These are phyloP conservation scores for Vinca major DNA, from an alignment of 305 asterid genomes.

Conservation along the genomic window DNA sequence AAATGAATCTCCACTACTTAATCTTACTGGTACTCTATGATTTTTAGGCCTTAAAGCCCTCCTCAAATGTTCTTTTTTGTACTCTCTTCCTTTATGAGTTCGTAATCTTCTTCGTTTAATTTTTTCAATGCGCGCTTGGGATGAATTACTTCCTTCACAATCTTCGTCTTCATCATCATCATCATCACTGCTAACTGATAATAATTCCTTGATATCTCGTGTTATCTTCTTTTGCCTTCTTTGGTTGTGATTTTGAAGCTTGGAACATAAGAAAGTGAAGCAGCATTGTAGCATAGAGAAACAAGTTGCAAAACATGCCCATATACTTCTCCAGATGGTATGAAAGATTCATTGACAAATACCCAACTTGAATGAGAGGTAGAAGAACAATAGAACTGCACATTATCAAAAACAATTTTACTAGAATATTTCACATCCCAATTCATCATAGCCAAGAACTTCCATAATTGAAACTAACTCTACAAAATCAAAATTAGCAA, in stretches of 20 bases:
- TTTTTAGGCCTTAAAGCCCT: conserved; percentile 47
- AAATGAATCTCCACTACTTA: conserved; percentile 21
- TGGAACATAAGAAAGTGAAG: conserved; percentile 41
- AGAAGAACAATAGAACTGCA: conserved; percentile 65
- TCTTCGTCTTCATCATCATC: conserved; percentile 14
- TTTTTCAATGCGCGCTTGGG: conserved; percentile 14
- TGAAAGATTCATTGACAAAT: conserved; percentile 59
- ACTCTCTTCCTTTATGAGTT: conserved; percentile 19
- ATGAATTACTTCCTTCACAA: conserved; percentile 2
- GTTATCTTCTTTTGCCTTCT: conserved; percentile 21
- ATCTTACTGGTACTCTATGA: conserved; percentile 27
- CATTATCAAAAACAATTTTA: neutral
- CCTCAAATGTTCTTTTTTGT: conserved; percentile 44
- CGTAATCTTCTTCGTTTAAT: conserved; percentile 9
- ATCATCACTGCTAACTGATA: conserved; percentile 21
- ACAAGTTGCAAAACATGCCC: conserved; percentile 40
- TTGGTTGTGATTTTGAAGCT: conserved; percentile 34
- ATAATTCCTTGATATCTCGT: conserved; percentile 31
- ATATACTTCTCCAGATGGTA: conserved; percentile 28
- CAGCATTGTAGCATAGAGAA: conserved; percentile 40
- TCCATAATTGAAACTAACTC: neutral
- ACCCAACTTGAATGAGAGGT: conserved; percentile 54
- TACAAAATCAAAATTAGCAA: neutral
- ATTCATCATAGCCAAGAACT: neutral
- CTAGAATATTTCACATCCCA: neutral